Conservation (phyloP, 345 rosid genomes). For the Rhodamnia argentea region DNA sequence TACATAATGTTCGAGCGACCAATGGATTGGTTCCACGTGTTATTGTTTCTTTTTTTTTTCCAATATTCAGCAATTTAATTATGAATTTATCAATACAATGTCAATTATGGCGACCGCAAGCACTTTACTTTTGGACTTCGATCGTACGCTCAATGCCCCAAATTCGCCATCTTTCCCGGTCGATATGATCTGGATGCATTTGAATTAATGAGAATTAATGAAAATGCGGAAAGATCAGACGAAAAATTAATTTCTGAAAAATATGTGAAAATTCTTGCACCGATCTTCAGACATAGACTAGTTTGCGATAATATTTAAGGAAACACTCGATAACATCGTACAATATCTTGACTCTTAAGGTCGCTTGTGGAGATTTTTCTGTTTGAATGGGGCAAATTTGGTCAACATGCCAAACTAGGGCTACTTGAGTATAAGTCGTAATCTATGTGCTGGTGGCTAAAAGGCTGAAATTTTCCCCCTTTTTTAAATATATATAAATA, state of each 20-base stretch:
- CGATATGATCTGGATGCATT: background rate
- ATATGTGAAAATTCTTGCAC: background rate
- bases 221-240: background rate
- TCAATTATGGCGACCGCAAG: background rate
- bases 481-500: background rate
- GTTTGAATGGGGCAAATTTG: background rate
- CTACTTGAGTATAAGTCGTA: background rate
- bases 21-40: background rate
- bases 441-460: background rate
- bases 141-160: background rate
- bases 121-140: background rate
- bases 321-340: background rate
- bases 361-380: background rate
- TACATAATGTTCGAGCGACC: background rate
- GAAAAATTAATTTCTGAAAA: background rate
- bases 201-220: background rate
- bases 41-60: background rate
- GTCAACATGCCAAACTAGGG: background rate
- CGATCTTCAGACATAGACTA: background rate
- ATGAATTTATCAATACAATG: background rate
- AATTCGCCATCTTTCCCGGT: background rate
- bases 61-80: background rate
- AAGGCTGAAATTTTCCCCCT: background rate
- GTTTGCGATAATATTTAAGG: background rate
- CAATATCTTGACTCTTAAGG: background rate